Base-by-base conservation (phyloP, 129 eudicot species). In the Pulicaria dysenterica region DNA sequence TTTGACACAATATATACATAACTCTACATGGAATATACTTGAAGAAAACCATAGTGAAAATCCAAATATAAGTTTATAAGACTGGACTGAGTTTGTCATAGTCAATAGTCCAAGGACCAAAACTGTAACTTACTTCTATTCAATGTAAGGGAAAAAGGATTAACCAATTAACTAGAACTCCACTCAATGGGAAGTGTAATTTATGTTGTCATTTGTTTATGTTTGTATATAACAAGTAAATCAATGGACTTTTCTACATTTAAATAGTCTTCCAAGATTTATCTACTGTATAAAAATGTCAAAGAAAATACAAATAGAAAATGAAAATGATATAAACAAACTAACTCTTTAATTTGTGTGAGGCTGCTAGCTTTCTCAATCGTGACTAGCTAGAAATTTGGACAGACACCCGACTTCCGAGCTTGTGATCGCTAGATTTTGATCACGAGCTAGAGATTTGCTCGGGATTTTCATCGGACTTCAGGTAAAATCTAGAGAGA, bases 401-500 rank as follows among this genome's bases (percentile, higher is more conserved):
- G 60, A 66, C 38, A 0, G 60, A 2, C 4, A 9, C 31, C 31
- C 31, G 31, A 24, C 31, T 24, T 24, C 31, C 31, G 31, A 7
- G 11, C 49, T 8, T 0, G 12, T 6, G 49, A 45, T 3, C 10
- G 31, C 31, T 24, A 24, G 31, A 24, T 24, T 24, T 24, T 49
- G 9, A 54, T 40, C 11, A 54, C 19, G 63, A 36, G 2, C 12
- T 40, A 17, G 66, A 11, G 44, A 44, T 58, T 59, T 55, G 56
- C 64, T 73, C 37, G 1, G 54, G 1, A 12, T 66, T 59, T 10
- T 68, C 76, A 8, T 85, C 64, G 40, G 83, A 40, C 24, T 67
- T 69, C 80, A 86, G 34, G 80, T 73, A 82, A 55, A 61, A 84
- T 42, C 73, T 73, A 3, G 6, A 15, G 6, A 87, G 87, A 9